phyloP scores from a whole-genome alignment of 2,329 filamentous ascomycete species.

The Fusarium sp. region DNA sequence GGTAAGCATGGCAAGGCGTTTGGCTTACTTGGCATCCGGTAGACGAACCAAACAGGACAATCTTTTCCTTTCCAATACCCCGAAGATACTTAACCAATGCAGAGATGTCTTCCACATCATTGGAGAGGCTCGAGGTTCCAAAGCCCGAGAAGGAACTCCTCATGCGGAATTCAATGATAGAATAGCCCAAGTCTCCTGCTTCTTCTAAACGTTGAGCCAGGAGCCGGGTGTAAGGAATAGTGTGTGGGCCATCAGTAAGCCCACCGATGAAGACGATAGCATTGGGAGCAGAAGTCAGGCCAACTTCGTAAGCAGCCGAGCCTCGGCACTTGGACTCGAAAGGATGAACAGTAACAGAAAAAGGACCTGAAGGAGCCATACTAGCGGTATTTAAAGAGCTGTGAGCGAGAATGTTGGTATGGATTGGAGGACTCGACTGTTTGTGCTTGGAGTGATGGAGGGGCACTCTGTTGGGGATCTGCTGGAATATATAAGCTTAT shows the following conservation, averaged over 20 bases:
- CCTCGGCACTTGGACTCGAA: slow-evolving; percentile 55
- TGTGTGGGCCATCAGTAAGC: slow-evolving; percentile 75
- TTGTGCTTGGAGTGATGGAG: background rate
- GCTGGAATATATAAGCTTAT: slow-evolving; percentile 20
- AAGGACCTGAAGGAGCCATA: slow-evolving; percentile 50
- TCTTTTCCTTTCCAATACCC: slow-evolving; percentile 60
- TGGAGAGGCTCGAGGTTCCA: slow-evolving; percentile 60
- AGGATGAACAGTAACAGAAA: slow-evolving; percentile 59
- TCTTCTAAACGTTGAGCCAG: slow-evolving; percentile 59
- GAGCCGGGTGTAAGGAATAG: slow-evolving; percentile 65
- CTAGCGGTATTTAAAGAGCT: background rate
- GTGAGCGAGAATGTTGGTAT: background rate
- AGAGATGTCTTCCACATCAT: slow-evolving; percentile 66
- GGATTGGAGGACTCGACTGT: background rate
- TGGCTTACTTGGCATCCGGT: slow-evolving; percentile 64
- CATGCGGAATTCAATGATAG: slow-evolving; percentile 67
- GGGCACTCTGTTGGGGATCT: background rate
- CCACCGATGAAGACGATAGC: slow-evolving; percentile 77
- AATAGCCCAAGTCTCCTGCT: slow-evolving; percentile 56
- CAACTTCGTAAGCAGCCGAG: slow-evolving; percentile 61
- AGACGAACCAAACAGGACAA: slow-evolving; percentile 69
- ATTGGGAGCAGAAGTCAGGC: slow-evolving; percentile 58
- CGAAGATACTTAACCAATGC: slow-evolving; percentile 65
- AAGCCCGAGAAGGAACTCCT: slow-evolving; percentile 65
- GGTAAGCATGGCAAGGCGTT: background rate